Evolutionary conservation across 106 monocot species (phyloP), one percentile per base, ranked within the genome.

Genomic region (Posidonia australis): DNA sequence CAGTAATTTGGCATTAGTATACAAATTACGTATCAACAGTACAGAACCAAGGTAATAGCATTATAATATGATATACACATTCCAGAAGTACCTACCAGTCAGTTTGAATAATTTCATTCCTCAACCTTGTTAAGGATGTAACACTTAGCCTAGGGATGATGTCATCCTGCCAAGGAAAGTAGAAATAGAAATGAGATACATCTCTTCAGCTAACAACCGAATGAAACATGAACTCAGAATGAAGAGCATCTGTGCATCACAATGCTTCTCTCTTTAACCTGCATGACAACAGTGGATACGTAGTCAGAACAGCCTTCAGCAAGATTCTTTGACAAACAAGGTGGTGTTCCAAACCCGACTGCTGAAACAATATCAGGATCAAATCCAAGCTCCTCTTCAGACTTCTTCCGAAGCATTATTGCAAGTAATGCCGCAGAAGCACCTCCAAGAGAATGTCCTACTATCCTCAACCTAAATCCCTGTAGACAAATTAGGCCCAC

Each of bases 361-460:
- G 96, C 86, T 44, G 96, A 96, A 44, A 96, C 73, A 55, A 84
- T 69, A 26, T 81, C 73, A 67, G 96, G 96, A 67, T 78, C 77
- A 61, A 96, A 96, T 11, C 96, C 96, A 60, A 96, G 80, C 68
- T 96, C 90, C 36, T 82, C 75, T 57, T 57, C 67, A 29, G 96
- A 77, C 61, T 72, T 87, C 47, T 72, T 87, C 41, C 96, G 77
- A 20, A 96, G 70, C 86, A 87, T 87, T 24, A 96, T 82, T 64
- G 96, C 96, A 66, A 96, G 78, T 58, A 96, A 80, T 46, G 96
- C 90, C 54, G 96, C 90, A 52, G 84, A 74, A 65, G 96, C 90
- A 67, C 87, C 96, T 51, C 96, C 96, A 74, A 96, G 90, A 13
- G 96, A 96, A 68, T 96, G 96, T 9, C 90, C 96, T 44, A 90